Evolutionary conservation across 345 rosid species (phyloP).

Genomic region (Psidium friedrichsthalianum): DNA sequence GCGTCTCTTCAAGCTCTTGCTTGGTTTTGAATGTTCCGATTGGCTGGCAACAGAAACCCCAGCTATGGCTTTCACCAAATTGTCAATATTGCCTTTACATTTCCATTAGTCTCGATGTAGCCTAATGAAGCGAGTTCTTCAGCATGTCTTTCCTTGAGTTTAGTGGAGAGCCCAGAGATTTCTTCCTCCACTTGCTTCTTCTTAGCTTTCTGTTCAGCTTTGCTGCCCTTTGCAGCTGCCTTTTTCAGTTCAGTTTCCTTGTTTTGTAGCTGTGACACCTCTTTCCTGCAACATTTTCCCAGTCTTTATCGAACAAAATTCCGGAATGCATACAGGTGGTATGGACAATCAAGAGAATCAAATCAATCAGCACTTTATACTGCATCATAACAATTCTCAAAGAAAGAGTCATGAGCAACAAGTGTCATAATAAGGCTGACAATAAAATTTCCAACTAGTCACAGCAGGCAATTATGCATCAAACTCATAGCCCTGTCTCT

Average conservation of each 20-base stretch:
- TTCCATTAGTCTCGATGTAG: conserved; percentile 26
- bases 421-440: neutral
- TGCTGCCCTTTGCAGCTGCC: conserved; percentile 91
- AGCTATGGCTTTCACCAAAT: conserved; percentile 73
- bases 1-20: conserved; percentile 68
- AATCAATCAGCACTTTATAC: neutral
- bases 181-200: conserved; percentile 95
- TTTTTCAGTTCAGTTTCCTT: conserved; percentile 79
- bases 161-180: conserved; percentile 46
- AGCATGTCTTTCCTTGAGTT: conserved; percentile 69
- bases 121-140: conserved; percentile 72
- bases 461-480: neutral
- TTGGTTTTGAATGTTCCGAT: conserved; percentile 50
- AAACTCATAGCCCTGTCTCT: neutral
- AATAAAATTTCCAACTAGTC: neutral
- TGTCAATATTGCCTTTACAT: conserved; percentile 62
- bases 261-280: conserved; percentile 62
- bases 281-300: conserved; percentile 41
- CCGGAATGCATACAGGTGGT: neutral
- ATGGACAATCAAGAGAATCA: neutral
- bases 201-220: conserved; percentile 96
- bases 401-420: neutral
- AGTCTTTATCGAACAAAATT: neutral
- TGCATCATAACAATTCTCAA: neutral
- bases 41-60: conserved; percentile 60